Percentiles rank a stretch among this genome's conserved stretches.
Conservation (phyloP, 1,139 yeast species). For the Scheffersomyces quercinus region DNA sequence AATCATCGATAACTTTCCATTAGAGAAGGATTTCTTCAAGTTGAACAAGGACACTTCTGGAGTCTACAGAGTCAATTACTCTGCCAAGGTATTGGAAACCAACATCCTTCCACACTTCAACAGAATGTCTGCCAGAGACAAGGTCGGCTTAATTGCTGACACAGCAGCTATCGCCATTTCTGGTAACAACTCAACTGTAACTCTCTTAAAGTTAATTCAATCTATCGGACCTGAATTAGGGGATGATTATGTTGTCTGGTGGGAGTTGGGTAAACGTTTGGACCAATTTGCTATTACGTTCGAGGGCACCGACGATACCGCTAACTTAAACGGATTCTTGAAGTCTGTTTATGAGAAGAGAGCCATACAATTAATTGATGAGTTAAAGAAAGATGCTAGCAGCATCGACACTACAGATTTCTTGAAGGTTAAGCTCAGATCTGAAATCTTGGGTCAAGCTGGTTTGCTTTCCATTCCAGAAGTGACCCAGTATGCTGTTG, state of each 20-base stretch:
- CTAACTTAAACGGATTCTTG: conserved; percentile 42
- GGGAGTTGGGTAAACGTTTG: conserved; percentile 52
- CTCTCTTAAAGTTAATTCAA: conserved; percentile 46
- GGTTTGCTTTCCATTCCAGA: conserved; percentile 52
- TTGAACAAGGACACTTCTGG: conserved; percentile 65
- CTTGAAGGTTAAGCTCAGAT: conserved; percentile 51
- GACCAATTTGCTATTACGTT: conserved; percentile 46
- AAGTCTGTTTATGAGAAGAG: conserved; percentile 42
- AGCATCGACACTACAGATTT: conserved; percentile 34
- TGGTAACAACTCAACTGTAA: conserved; percentile 49
- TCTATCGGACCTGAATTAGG: conserved; percentile 48
- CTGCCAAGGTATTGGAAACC: conserved; percentile 44
- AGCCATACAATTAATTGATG: conserved; percentile 24
- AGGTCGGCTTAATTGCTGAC: conserved; percentile 69
- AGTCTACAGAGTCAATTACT: conserved; percentile 67
- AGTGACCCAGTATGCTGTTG: conserved; percentile 47
- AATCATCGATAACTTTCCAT: conserved; percentile 24
- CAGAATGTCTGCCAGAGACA: conserved; percentile 56
- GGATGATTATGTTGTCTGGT: conserved; percentile 65
- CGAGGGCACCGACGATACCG: conserved; percentile 34
- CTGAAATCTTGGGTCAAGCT: conserved; percentile 52
- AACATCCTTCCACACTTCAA: conserved; percentile 46
- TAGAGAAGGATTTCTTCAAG: conserved; percentile 44
- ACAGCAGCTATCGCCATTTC: conserved; percentile 60
- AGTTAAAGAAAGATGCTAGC: conserved; percentile 19